phyloP scores from a whole-genome alignment of 176 grass and related monocot genomes.

The Oryza officinalis region DNA sequence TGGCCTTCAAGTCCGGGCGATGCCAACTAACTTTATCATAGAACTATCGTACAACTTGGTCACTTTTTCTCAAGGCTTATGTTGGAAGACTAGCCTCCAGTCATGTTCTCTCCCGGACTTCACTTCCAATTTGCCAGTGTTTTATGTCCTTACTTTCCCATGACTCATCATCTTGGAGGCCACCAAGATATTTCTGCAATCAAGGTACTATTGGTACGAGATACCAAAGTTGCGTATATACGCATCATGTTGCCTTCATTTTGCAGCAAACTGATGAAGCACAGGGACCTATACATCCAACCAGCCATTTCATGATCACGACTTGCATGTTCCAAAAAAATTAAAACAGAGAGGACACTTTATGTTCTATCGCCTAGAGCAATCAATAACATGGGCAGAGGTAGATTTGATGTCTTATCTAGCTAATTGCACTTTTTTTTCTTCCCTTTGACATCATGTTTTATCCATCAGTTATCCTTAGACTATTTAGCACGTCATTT shows the following conservation, averaged over 20 bases:
- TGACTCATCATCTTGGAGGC: not conserved
- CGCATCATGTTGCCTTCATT: constrained; percentile 19
- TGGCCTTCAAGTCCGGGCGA: not conserved
- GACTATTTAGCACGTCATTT: not conserved
- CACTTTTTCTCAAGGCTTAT: constrained; percentile 1
- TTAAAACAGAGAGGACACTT: not conserved
- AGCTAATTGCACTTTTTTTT: not conserved
- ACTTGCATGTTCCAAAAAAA: not conserved
- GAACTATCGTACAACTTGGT: not conserved
- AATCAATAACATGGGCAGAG: not conserved
- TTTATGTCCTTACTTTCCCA: not conserved
- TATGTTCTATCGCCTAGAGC: not conserved
- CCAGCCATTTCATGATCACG: constrained; percentile 1
- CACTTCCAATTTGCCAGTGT: not conserved
- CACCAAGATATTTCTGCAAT: not conserved
- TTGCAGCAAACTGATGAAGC: constrained; percentile 17
- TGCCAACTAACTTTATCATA: not conserved
- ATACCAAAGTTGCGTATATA: not conserved
- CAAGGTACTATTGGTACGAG: not conserved
- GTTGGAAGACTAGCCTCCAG: not conserved
- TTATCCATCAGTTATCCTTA: not conserved
- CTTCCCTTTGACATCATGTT: not conserved
- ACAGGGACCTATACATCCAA: not conserved
- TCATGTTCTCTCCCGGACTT: constrained; percentile 11
- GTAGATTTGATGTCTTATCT: not conserved